Evolutionary conservation across 2,329 filamentous ascomycete species (phyloP), one percentile per base, ranked within the genome.

Genomic region (Sarocladiaceae sp.): DNA sequence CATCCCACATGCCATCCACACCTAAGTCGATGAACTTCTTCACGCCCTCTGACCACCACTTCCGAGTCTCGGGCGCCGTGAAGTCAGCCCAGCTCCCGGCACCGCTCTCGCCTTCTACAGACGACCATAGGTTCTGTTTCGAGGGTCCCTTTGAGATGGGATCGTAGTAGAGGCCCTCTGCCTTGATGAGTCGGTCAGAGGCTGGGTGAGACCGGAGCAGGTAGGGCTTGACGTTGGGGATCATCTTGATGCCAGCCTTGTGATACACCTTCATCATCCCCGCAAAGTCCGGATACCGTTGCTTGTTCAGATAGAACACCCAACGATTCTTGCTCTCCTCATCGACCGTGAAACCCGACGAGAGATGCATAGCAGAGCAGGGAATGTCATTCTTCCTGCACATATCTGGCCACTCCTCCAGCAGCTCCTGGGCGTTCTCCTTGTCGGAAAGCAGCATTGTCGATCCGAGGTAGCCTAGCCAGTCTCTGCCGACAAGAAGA

Each of bases 1-100:
- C 37, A 29, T 41, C 37, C 37, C 37, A 41, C 37, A 41, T 41
- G 21, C 37, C 37, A 19, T 41, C 37, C n/a, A 41, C 37, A 10
- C 37, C 37, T 18, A 41, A 24, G 19, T 41, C 37, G 23, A 29
- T 29, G 15, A 41, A 41, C 37, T 41, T 41, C 37, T 23, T 12
- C n/a, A 41, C 37, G 12, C 37, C 37, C 15, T 41, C 37, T 7
- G 37, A 21, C 37, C 37, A 41, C 37, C 37, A 41, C 23, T 41
- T 41, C 7, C 37, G 37, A 5, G 37, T 41, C 24, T 41, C 37
- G 6, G 10, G 13, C 13, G 37, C 10, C 6, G 37, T 41, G 37
- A 41, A 41, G 37, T 41, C 37, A 27, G 37, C 37, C 37, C 37
- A 41, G 24, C 37, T 41, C 11, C 37, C 37, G 23, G 37, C 23